Percentiles rank a stretch among this genome's conserved stretches.
phyloP scores from a whole-genome alignment of 495 filamentous ascomycete genomes.

The Tuber calosporum region DNA sequence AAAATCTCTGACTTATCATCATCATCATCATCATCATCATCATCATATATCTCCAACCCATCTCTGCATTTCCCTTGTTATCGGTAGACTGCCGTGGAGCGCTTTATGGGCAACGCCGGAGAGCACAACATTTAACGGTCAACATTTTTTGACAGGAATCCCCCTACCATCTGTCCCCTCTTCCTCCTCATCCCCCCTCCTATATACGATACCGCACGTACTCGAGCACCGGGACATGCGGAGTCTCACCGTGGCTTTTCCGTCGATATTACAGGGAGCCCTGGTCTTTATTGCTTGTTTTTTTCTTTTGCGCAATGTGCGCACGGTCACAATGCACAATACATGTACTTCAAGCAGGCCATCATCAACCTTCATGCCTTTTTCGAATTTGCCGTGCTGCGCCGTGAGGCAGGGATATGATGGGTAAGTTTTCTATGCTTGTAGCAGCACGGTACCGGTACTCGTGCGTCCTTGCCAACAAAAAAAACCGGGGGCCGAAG shows the following conservation, averaged over 20 bases:
- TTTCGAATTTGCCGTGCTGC: neutral
- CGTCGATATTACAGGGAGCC: neutral
- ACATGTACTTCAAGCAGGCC: constrained; percentile 24
- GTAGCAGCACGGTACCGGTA: too few species aligned
- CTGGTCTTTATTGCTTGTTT: neutral
- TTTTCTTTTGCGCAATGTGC: constrained; percentile 26
- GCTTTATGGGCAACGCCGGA: neutral
- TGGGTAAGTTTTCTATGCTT: neutral
- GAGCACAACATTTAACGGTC: neutral
- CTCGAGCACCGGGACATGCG: neutral
- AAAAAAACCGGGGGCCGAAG: too few species aligned
- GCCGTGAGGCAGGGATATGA: neutral
- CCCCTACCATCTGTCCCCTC: neutral
- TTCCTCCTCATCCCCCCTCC: neutral
- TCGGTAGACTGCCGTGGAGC: neutral
- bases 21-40: too few species aligned
- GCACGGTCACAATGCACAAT: constrained; percentile 31
- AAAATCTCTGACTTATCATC: neutral
- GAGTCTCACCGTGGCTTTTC: neutral
- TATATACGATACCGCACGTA: neutral
- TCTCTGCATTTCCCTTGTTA: neutral
- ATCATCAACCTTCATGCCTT: constrained; percentile 10
- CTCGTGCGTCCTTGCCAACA: too few species aligned
- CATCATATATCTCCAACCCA: neutral
- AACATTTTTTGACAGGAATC: neutral